Conservation (phyloP, 768 basidiomycete species). For the Lentinus tigrinus region DNA sequence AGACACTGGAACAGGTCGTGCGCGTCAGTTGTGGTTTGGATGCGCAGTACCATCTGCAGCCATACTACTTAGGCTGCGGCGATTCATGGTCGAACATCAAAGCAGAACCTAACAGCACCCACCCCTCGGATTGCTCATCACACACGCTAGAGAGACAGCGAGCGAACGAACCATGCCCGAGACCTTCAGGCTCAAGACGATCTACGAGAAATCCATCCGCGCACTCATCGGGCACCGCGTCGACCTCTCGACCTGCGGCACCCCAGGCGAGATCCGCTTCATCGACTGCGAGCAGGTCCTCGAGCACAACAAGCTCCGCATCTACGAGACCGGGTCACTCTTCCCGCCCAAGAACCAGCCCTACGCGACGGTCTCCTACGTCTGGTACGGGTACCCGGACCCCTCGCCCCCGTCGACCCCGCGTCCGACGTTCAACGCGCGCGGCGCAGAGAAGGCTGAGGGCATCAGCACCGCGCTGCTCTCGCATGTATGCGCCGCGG, state of each 20-base stretch:
- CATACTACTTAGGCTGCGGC: too few relatives aligned
- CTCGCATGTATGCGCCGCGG: constrained; percentile 4
- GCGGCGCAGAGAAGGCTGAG: constrained; percentile 11
- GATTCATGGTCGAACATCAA: too few relatives aligned
- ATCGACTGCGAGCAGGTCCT: neutral
- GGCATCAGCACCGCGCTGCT: constrained; percentile 17
- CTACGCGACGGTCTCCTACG: constrained; percentile 14
- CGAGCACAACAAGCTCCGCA: neutral
- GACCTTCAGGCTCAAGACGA: neutral
- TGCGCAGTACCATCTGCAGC: too few relatives aligned
- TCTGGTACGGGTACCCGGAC: constrained; percentile 10
- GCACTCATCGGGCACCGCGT: neutral
- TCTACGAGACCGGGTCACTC: neutral
- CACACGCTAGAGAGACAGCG: too few relatives aligned
- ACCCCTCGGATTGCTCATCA: too few relatives aligned
- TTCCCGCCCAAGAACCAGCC: constrained; percentile 5
- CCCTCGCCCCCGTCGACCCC: neutral
- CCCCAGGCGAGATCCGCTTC: constrained; percentile 3
- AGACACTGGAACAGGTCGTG: too few relatives aligned
- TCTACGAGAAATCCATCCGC: neutral
- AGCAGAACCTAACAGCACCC: too few relatives aligned
- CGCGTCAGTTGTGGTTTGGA: too few relatives aligned
- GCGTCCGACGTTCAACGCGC: constrained; percentile 4
- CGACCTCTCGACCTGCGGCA: neutral
- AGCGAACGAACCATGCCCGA: neutral